Base-by-base conservation (phyloP, 2,329 filamentous ascomycete species). In the Tetracladium maxilliforme region DNA sequence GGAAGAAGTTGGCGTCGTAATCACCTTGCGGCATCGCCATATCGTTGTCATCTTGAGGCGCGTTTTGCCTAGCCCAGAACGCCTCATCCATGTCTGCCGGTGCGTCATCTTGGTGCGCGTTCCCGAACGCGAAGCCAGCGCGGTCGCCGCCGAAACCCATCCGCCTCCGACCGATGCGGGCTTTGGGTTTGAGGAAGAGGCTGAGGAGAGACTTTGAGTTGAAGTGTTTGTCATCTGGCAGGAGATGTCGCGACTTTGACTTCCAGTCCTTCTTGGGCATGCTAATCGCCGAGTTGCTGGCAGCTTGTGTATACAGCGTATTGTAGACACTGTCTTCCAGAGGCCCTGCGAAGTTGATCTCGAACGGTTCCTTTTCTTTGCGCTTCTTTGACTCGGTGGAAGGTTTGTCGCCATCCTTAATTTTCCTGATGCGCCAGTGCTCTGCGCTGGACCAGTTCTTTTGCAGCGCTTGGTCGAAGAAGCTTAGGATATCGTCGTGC, bases 361-460 rank as follows among this genome's bases (percentile, higher is more conserved):
- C 79, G 44, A 98, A 98, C 0, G 81, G 78, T 44, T 94, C 87
- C 51, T 94, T 98, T 49, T 95, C 90, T 50, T 94, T 95, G 34
- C 84, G 70, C 40, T 74, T 70, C 34, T 67, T 74, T 42, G 49
- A 66, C 40, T 40, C 56, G 10, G 67, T 59, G 7, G 65, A 57
- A 6, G 70, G 62, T 49, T 86, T 84, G 40, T 61, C 65, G 42
- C 63, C 55, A 35, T 76, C 71, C 43, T 95, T 95, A 49, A 98
- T 90, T 44, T 84, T 83, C 33, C 81, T 70, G 44, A 98, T 95
- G 37, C 87, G 77, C 90, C 90, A 98, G 51, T 98, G 90, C 48
- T 95, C 90, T n/a, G 90, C 87, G 24, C 84, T 92, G 6, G 79
- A 77, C 87, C 90, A 98, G 43, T 94, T 94, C 64, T 93, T 95